phyloP scores from a whole-genome alignment of 257 asterid genomes.

The Plantago ovata region DNA sequence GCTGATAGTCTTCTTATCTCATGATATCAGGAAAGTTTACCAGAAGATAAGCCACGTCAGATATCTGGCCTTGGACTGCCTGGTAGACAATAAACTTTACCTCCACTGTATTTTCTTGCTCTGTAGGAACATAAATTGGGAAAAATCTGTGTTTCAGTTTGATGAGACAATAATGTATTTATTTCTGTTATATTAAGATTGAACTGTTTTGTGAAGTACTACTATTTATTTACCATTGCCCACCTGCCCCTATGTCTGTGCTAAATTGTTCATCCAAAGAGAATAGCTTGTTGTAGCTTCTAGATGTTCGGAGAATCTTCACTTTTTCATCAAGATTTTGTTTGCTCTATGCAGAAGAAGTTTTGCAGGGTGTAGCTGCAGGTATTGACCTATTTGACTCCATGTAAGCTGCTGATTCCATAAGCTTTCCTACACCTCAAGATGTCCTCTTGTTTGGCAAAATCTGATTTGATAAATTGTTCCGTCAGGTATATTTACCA shows the following conservation, averaged over 20 bases:
- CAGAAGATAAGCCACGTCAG: conserved; percentile 84
- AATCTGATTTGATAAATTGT: conserved; percentile 6
- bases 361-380: conserved; percentile 90
- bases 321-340: conserved; percentile 2
- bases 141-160: background rate
- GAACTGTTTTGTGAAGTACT: conserved; percentile 10
- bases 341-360: conserved; percentile 65
- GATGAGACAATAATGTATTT: background rate
- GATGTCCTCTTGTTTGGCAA: background rate
- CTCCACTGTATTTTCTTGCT: background rate
- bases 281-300: conserved; percentile 15
- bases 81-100: conserved; percentile 38
- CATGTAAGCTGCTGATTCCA: conserved; percentile 43
- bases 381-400: conserved; percentile 94
- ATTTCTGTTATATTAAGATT: background rate
- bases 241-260: conserved; percentile 10
- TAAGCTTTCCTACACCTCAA: conserved; percentile 4
- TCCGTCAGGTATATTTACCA: conserved; percentile 70
- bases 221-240: conserved; percentile 10
- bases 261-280: conserved; percentile 1
- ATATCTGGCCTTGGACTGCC: conserved; percentile 93
- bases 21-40: conserved; percentile 62
- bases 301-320: conserved; percentile 1
- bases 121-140: background rate
- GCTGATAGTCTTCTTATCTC: conserved; percentile 21